Evolutionary conservation across 345 rosid genomes (phyloP).

Genomic region (Hibiscus tridactylites): DNA sequence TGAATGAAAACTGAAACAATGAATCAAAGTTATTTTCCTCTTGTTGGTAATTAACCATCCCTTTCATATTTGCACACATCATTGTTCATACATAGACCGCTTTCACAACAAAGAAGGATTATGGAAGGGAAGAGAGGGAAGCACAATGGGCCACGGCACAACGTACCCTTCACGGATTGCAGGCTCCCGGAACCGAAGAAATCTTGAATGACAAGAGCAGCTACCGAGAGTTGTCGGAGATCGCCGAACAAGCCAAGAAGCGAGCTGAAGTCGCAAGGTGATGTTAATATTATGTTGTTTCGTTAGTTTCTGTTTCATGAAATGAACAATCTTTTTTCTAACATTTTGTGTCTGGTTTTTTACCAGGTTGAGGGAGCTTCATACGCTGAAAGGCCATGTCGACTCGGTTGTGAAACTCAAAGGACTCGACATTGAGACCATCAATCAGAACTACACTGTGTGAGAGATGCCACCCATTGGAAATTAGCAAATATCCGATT

Average conservation of each 20-base stretch:
- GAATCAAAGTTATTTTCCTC: neutral
- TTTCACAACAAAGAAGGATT: conserved; percentile 2
- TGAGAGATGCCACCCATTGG: neutral
- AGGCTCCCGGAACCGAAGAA: neutral
- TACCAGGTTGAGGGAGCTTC: conserved; percentile 4
- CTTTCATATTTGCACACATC: neutral
- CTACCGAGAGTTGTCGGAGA: neutral
- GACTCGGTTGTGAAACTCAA: neutral
- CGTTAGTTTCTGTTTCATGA: neutral
- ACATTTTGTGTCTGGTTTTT: neutral
- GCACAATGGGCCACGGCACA: neutral
- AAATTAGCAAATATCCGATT: neutral
- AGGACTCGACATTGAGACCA: conserved; percentile 1
- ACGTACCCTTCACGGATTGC: conserved; percentile 1
- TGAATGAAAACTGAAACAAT: neutral
- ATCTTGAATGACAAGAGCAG: neutral
- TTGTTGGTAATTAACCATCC: neutral
- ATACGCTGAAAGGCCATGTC: neutral
- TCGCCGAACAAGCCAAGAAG: conserved; percentile 3
- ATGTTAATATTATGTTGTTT: too few species aligned
- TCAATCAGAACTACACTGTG: neutral
- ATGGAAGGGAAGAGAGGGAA: neutral
- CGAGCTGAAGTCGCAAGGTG: conserved; percentile 1
- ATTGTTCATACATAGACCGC: neutral
- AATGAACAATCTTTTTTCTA: neutral